A percentile compares a stretch with the other conserved stretches of the same genome.
Conservation (phyloP, 2,329 filamentous ascomycete species). For the Venturia aucupariae region DNA sequence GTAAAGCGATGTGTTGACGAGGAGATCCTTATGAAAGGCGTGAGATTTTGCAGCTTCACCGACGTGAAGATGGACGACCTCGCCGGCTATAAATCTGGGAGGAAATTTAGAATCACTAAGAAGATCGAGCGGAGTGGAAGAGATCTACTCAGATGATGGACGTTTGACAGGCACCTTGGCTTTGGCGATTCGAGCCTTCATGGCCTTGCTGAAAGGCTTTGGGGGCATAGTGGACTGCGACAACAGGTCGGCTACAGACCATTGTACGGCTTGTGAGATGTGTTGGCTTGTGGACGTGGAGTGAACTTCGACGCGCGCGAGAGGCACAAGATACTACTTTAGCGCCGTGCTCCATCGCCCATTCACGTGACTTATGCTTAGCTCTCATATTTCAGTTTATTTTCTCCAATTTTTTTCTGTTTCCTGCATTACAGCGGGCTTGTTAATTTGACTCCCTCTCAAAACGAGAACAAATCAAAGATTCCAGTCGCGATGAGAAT, state of each 20-base stretch:
- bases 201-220: not conserved
- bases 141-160: not conserved
- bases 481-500: too few species aligned
- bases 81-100: not conserved
- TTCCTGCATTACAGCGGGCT: too few species aligned
- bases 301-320: not conserved
- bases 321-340: not conserved
- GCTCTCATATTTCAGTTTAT: too few species aligned
- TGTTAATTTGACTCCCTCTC: too few species aligned
- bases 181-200: not conserved
- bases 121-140: not conserved
- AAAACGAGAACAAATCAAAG: too few species aligned
- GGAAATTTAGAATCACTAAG: not conserved
- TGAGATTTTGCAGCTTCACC: not conserved
- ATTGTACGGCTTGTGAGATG: not conserved
- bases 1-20: conserved; percentile 9
- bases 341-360: not conserved
- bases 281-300: not conserved
- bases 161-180: not conserved
- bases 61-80: not conserved
- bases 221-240: not conserved
- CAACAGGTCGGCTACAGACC: not conserved
- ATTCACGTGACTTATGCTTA: too few species aligned
- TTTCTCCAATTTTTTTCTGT: too few species aligned
- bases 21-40: conserved; percentile 9